Base-by-base conservation (phyloP, 305 asterid genomes). In the Fraxinus nigra region DNA sequence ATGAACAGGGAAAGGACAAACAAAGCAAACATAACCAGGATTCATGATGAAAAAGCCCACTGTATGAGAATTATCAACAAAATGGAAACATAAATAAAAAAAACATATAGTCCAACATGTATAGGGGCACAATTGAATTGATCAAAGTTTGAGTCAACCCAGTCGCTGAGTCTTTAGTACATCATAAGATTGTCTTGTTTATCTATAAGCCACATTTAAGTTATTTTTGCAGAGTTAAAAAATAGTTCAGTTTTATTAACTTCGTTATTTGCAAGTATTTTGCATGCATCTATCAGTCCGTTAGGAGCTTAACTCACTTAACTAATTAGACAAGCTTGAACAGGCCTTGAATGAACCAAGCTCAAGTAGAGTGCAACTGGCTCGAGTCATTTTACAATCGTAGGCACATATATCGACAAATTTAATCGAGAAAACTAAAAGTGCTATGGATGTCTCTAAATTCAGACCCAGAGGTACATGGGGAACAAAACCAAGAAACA, bases 181-280 rank as follows among this genome's bases (percentile, higher is more conserved):
- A 79, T 20, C 40, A 81, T 35, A 75, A 78, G 20, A 37, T 78
- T 22, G 76, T 73, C 26, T 14, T 34, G 40, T 70, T 72, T 81
- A 18, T 78, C 54, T 76, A 10, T 78, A 54, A 78, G 40, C 72
- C 67, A 75, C 76, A 38, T 77, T 24, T 4, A 65, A 10, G 34
- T 26, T 65, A 65, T 65, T 65, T 65, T 65, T 65, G 14, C 72
- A 22, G 2, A 65, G 72, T 11, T 3, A 65, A 65, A 65, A 65
- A 3, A 10, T 33, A 24, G 72, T 20, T 65, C 33, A 65, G 8
- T 65, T 65, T 65, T 14, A 24, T 26, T 26, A 11, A 65, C 35
- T 26, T 65, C 14, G n/a, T 65, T 26, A 65, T 24, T 43, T 85
- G 13, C 30, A 20, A 59, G 13, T 7, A 20, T 65, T 65, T 24